Evolutionary conservation across 2,329 filamentous ascomycete genomes (phyloP).

Genomic region (Alternaria postmessia): DNA sequence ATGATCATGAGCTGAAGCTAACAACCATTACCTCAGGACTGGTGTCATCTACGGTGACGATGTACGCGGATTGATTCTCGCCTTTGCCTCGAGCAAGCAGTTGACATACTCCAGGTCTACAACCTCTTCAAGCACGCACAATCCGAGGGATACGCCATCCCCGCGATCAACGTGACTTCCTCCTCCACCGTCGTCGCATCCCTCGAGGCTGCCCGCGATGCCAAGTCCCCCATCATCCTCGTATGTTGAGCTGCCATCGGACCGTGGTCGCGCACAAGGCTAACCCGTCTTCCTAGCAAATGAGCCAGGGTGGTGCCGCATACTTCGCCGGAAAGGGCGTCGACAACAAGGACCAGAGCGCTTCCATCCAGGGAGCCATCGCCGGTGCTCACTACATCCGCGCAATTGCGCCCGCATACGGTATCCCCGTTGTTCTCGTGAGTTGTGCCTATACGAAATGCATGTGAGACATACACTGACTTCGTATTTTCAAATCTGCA

Average conservation of each 20-base stretch:
- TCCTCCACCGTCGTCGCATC: constrained; percentile 80
- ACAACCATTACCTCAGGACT: constrained; percentile 12
- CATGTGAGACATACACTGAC: no score
- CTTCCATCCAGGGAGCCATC: constrained; percentile 86
- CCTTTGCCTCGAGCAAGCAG: background rate
- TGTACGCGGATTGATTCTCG: constrained; percentile 72
- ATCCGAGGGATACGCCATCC: constrained; percentile 68
- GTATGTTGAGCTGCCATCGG: constrained; percentile 43
- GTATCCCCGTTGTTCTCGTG: constrained; percentile 75
- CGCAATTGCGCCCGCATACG: constrained; percentile 84
- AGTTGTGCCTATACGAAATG: no score
- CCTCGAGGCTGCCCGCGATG: constrained; percentile 93
- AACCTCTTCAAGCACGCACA: constrained; percentile 72
- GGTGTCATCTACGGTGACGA: constrained; percentile 69
- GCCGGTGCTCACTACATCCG: constrained; percentile 90
- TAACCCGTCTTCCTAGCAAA: constrained; percentile 62
- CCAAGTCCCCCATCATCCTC: constrained; percentile 76
- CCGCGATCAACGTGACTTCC: constrained; percentile 71
- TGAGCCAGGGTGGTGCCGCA: constrained; percentile 74
- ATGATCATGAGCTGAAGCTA: constrained; percentile 8
- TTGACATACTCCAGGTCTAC: constrained; percentile 5
- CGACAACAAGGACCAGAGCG: constrained; percentile 71
- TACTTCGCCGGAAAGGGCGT: constrained; percentile 76
- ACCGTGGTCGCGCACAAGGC: constrained; percentile 11
- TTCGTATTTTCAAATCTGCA: no score